Evolutionary conservation across 805 yeast genomes (phyloP), one percentile per base, ranked within the genome.

Genomic region (Saturnispora serradocipensis): DNA sequence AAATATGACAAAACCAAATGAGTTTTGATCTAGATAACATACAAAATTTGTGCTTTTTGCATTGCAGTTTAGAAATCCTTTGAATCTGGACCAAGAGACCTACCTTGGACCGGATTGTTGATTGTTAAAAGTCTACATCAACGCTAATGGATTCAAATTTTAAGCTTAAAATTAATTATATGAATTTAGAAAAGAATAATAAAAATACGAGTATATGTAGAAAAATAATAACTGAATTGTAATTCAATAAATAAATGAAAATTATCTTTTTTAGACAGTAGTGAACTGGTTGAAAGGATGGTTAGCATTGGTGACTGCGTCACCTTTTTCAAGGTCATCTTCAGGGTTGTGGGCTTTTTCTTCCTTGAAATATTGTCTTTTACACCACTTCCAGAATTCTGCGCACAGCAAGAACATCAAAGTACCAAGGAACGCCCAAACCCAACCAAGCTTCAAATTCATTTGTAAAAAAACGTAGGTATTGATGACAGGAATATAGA

Each of bases 401-500:
- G 79, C 75, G 8, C 82, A 81, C 5, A 67, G 53, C 58, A 86
- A 72, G 63, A 82, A 88, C 36, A 75, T 69, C 4, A 78, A 52
- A 3, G 84, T 69, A 55, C 81, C 75, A 0, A 79, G 86, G 56
- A 83, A 69, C 1, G 88, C 77, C 54, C 86, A 67, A 15, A 86
- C 91, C 95, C 95, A 88, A 70, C 87, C 95, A 68, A 80, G 81
- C 9, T 82, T 76, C 56, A 87, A 86, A 7, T 82, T 79, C 30
- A 66, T 71, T 66, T 88, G 96, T 59, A 82, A 71, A 64, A 88
- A 88, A 8, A 88, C 95, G 55, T 77, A 75, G 44, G 73, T 69
- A 66, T 88, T 88, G 62, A 88, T 86, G n/a, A 85, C 95, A 6
- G 96, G 96, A 56, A 88, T 88, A 67, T 87, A 87, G 38, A 87